A percentile compares a stretch with the other conserved stretches of the same genome.
These are phyloP conservation scores for Ogataea ramenticola DNA, from an alignment of 805 yeast genomes.

Conservation along the genomic window DNA sequence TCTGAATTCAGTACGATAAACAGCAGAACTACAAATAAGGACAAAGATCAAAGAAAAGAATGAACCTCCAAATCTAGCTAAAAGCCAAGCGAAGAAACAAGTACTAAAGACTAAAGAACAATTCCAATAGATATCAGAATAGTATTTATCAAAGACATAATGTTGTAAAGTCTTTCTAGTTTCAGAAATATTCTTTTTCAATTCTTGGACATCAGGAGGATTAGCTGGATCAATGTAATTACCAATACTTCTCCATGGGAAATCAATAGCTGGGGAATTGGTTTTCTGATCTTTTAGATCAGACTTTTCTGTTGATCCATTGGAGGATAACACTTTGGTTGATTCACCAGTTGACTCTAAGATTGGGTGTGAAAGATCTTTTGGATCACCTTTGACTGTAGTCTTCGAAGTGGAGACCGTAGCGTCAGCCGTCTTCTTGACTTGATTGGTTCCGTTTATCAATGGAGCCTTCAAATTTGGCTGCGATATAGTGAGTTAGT, in stretches of 20 bases:
- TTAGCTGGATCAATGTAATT: conserved; percentile 20
- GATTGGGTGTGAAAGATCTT: not conserved
- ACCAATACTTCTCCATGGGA: conserved; percentile 30
- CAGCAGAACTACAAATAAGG: conserved; percentile 53
- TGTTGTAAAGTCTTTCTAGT: conserved; percentile 35
- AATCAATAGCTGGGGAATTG: conserved; percentile 8
- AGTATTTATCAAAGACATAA: conserved; percentile 62
- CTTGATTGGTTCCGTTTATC: not conserved
- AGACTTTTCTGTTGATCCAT: not conserved
- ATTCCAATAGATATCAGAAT: conserved; percentile 69
- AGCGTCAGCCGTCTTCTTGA: not conserved
- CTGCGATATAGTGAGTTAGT: not conserved
- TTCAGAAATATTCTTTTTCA: conserved; percentile 11
- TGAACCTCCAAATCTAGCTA: conserved; percentile 59
- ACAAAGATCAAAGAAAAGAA: conserved; percentile 56
- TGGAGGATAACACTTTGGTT: not conserved
- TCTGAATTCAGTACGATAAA: conserved; percentile 66
- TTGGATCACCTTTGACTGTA: not conserved
- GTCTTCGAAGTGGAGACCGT: not conserved
- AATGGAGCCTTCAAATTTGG: not conserved
- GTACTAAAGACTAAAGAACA: conserved; percentile 57
- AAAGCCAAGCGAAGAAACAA: conserved; percentile 63
- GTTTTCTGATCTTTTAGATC: not conserved
- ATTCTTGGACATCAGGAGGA: conserved; percentile 13
- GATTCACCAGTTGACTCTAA: not conserved